Evolutionary conservation across 2,329 filamentous ascomycete species (phyloP).

Genomic region (Fusarium nanum): DNA sequence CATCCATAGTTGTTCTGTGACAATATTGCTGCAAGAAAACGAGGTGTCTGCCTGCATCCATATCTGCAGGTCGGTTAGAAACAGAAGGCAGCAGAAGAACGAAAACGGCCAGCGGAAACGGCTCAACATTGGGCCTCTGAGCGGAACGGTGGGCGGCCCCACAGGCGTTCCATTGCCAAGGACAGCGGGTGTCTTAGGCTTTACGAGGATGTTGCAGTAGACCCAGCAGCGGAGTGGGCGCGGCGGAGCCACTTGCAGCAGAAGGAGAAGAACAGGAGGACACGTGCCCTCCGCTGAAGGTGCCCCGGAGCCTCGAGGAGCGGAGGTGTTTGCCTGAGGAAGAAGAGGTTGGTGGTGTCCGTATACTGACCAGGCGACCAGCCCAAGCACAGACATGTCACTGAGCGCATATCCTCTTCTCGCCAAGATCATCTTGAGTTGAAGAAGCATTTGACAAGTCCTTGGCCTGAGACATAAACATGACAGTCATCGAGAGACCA

Average conservation of each 20-base stretch:
- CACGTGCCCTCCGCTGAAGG: conserved; percentile 36
- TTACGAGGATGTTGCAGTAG: conserved; percentile 12
- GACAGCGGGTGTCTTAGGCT: conserved; percentile 15
- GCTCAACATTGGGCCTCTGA: conserved; percentile 4
- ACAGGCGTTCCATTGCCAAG: conserved; percentile 32
- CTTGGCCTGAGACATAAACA: conserved; percentile 29
- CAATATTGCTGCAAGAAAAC: conserved; percentile 23
- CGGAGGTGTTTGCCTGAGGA: conserved; percentile 15
- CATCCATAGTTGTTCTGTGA: conserved; percentile 28
- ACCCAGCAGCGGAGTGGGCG: conserved; percentile 26
- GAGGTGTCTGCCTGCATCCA: background rate
- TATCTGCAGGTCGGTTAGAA: conserved; percentile 8
- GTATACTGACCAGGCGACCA: background rate
- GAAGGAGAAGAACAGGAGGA: conserved; percentile 11
- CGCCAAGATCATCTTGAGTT: conserved; percentile 17
- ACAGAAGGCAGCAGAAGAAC: background rate
- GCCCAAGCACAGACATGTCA: conserved; percentile 11
- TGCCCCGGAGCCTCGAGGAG: background rate
- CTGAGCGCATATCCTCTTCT: conserved; percentile 7
- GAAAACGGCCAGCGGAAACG: conserved; percentile 27
- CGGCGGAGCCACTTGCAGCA: conserved; percentile 32
- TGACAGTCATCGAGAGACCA: background rate
- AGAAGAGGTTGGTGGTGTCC: background rate
- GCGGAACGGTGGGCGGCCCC: conserved; percentile 41
- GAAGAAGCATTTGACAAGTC: conserved; percentile 43